Evolutionary conservation across 352 stramenopile species (phyloP).

Genomic region (Halophytophthora polymorphica): DNA sequence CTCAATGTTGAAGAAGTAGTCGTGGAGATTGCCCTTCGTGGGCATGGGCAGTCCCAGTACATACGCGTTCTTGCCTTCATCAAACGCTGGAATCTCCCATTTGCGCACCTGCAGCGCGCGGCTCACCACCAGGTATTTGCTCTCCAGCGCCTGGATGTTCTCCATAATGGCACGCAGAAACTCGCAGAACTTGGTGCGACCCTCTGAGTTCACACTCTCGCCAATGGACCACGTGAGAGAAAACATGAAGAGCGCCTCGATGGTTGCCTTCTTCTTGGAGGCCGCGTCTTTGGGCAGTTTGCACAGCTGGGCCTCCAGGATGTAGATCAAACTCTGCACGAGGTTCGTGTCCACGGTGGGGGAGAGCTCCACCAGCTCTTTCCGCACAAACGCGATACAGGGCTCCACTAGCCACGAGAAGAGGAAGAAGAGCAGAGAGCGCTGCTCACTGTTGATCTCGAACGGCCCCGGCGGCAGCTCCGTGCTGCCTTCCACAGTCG

Average conservation of each 20-base stretch:
- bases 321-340: conserved; percentile 84
- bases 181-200: conserved; percentile 68
- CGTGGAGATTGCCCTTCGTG: conserved; percentile 74
- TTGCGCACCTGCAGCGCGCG: conserved; percentile 81
- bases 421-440: conserved; percentile 63
- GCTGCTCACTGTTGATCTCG: conserved; percentile 77
- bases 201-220: conserved; percentile 72
- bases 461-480: conserved; percentile 38
- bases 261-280: conserved; percentile 52
- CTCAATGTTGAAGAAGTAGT: conserved; percentile 85
- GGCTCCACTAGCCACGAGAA: conserved; percentile 90
- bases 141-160: conserved; percentile 62
- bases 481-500: conserved; percentile 20
- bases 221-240: conserved; percentile 90
- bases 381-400: conserved; percentile 85
- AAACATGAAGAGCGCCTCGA: conserved; percentile 90
- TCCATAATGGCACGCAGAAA: conserved; percentile 82
- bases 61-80: conserved; percentile 58
- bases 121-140: conserved; percentile 71
- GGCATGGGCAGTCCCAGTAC: conserved; percentile 50
- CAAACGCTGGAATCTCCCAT: conserved; percentile 70
- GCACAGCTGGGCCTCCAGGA: conserved; percentile 77
- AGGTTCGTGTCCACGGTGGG: conserved; percentile 91
- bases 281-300: conserved; percentile 69
- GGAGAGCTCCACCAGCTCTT: conserved; percentile 82